Base-by-base conservation (phyloP, 2,329 filamentous ascomycete species). In the Daldinia sp. region DNA sequence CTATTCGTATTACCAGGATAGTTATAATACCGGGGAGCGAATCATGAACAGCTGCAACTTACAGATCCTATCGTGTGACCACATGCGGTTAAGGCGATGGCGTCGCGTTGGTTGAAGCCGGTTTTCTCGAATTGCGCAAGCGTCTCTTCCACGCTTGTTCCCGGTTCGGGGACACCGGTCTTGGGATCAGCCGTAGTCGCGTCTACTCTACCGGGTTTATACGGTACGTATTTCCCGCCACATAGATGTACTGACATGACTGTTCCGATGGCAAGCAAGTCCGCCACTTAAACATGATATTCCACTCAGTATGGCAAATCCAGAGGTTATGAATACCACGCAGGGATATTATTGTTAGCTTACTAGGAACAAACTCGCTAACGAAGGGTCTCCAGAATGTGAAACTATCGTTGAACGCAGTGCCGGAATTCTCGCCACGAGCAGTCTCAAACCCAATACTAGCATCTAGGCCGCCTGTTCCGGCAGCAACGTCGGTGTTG, bases 181-280 rank as follows among this genome's bases (percentile, higher is more conserved):
- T 63, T 74, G 4, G 73, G 73, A 50, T 76, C 76, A 10, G 73
- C 76, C 5, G 44, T 67, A 12, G 66, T 53, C 7, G 76, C 76
- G 44, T 78, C 76, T 56, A 76, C 28, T 20, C 74, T 75, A 2
- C 76, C 76, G 2, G 72, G 64, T n/a, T 68, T 70, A 44, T 73
- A 77, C 2, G 75, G 75, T n/a, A 77, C 74, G 10, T 71, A 68
- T 28, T 71, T 73, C 6, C 73, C 73, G 13, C 74, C 73, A 23
- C 76, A 77, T 9, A 77, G 67, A 26, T 71, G 69, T 4, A 77
- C 75, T 3, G 75, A 75, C 74, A 77, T 76, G n/a, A 76, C 74
- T 1, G 73, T 75, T 4, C 74, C 73, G 3, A 78, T 33, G 0
- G 75, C 76, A 4, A 78, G 60, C n/a, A 78, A 67, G 30, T 78